Base-by-base conservation (phyloP, 225 moss, liverwort and hornwort genomes). In the Bryum argenteum region DNA sequence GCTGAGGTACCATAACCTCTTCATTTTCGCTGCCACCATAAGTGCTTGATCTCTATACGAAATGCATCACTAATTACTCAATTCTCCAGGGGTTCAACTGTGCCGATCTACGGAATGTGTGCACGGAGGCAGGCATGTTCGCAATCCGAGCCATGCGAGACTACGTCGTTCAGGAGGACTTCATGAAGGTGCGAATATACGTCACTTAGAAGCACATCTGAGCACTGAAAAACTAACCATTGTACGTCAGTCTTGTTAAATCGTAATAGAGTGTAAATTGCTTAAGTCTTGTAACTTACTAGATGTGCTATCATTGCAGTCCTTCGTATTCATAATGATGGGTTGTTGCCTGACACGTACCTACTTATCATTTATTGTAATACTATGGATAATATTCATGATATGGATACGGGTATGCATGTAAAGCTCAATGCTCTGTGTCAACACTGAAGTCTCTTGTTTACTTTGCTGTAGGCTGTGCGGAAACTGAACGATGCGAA, bases 121-220 rank as follows among this genome's bases (percentile, higher is more conserved):
- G 84, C 79, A 84, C 81, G 51, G 89, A 90, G 71, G 90, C 90
- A 70, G 90, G 87, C 59, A 83, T 87, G 85, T 87, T 89, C 75
- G 89, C 90, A 24, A 92, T 89, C 75, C 77, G 87, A 14, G 82
- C 64, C 71, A 81, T 85, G 61, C 75, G 87, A 64, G 87, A 91
- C 55, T 85, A 83, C 45, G 88, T 90, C 43, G 75, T 80, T 24
- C 83, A 89, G 60, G 84, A 92, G 70, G 84, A 88, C 58, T 86
- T 89, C 40, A 84, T 83, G 92, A 89, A 90, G 87, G 90, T 87
- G 71, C 59, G 33, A 43, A 14, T 15, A 17, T 45, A 23, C 43
- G 22, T 10, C 9, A 58, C 33, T 33, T 33, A 33, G 33, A 3
- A 33, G 33, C 33, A 33, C 5, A 33, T n/a, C n/a, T n/a, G n/a